Base-by-base conservation (phyloP, 805 yeast genomes). In the Torulaspora quercuum region DNA sequence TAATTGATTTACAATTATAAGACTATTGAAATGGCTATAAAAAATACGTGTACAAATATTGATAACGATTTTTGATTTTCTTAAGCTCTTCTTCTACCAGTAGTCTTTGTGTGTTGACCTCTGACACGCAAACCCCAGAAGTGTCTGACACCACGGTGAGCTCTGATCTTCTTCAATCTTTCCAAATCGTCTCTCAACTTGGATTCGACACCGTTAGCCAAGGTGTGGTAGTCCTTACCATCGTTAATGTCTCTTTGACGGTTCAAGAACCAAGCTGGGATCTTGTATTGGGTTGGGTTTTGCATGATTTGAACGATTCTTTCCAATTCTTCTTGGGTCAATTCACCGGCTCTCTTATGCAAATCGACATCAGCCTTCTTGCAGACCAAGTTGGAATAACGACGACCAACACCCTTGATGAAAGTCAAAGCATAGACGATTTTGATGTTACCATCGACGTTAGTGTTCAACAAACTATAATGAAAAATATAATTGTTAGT, bases 61-160 rank as follows among this genome's bases (percentile, higher is more conserved):
- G 24, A 27, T 27, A 18, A 32, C 35, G 24, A 28, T 20, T 21
- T 23, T 25, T 34, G 14, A 23, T 25, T 37, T 24, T 20, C 50
- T 57, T 60, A 61, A 53, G 51, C 49, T 61, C 64, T 69, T 75
- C 95, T 89, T 80, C 98, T 88, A 73, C 97, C 95, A 65, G 99
- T 92, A 72, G 98, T 90, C 85, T 92, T 92, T 82, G 99, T 92
- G 80, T 92, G 99, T 81, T 92, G 98, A 78, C 98, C 98, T 82
- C 98, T 88, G 74, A 94, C 98, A 80, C 92, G 92, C 72, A 92
- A 79, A 72, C 97, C 97, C 97, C 97, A 92, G 90, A 82, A 89
- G 81, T 92, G 99, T 83, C 99, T 88, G 75, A 92, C 83, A 90
- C 99, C 99, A 77, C 97, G 82, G 92, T 92, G 98, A 68, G 97